Conservation (phyloP, 2,329 filamentous ascomycete genomes). For the Albifimbria verrucaria region DNA sequence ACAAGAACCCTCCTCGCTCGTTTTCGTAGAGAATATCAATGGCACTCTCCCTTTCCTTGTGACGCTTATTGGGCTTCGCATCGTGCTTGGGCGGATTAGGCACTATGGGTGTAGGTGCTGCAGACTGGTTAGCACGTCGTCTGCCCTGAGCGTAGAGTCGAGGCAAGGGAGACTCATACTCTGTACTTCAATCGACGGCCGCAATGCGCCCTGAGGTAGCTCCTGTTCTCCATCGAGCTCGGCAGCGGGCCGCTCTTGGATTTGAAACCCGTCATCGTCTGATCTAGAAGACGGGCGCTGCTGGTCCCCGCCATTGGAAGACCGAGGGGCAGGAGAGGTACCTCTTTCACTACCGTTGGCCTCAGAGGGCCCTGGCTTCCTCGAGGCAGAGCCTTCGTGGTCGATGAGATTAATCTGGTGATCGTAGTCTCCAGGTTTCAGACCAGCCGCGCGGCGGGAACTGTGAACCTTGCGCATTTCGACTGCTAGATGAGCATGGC, state of each 20-base stretch:
- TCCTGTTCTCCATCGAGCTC: constrained; percentile 4
- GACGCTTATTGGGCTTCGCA: constrained; percentile 29
- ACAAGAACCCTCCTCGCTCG: constrained; percentile 85
- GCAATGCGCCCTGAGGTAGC: constrained; percentile 15
- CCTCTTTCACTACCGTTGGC: not conserved
- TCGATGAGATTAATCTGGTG: constrained; percentile 71
- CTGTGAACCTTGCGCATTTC: constrained; percentile 36
- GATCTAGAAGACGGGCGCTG: not conserved
- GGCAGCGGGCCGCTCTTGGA: not conserved
- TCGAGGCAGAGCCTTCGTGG: constrained; percentile 31
- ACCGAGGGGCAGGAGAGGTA: not conserved
- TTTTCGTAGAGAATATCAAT: constrained; percentile 96
- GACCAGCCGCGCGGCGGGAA: constrained; percentile 52
- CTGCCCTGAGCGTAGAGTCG: too few species aligned
- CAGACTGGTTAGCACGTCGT: constrained; percentile 9
- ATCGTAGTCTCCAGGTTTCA: constrained; percentile 62
- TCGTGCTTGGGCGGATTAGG: constrained; percentile 22
- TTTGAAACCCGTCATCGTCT: not conserved
- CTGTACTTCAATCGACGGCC: constrained; percentile 32
- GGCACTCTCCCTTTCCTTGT: constrained; percentile 47
- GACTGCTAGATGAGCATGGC: constrained; percentile 16
- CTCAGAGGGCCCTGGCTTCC: constrained; percentile 12
- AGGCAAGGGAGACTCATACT: too few species aligned
- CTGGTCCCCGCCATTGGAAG: not conserved
- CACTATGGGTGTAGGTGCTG: constrained; percentile 26